These are phyloP conservation scores for Streptanthus diversifolius DNA, from an alignment of 345 rosid species.

Conservation along the genomic window DNA sequence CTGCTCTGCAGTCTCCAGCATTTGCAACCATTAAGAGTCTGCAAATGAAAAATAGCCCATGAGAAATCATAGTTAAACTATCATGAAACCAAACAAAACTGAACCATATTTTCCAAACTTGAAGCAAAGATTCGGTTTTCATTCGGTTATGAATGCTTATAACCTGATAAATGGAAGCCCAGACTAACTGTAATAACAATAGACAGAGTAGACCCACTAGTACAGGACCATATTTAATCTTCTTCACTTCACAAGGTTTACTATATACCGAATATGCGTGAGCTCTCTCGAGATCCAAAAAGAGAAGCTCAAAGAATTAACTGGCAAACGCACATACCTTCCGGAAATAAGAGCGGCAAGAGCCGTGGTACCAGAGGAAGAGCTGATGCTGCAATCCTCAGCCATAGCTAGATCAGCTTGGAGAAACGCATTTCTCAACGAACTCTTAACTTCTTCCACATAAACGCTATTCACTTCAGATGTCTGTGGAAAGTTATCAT, in stretches of 20 bases:
- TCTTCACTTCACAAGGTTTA: not conserved
- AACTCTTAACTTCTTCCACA: constrained; percentile 53
- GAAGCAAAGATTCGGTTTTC: too few species aligned
- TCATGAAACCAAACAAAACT: not conserved
- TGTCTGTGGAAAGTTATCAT: constrained; percentile 49
- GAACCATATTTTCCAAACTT: not conserved
- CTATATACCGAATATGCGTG: not conserved
- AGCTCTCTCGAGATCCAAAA: not conserved
- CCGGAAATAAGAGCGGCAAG: constrained; percentile 57
- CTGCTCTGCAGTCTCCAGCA: constrained; percentile 40
- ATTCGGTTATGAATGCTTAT: not conserved
- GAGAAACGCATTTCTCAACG: constrained; percentile 58
- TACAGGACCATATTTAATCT: not conserved
- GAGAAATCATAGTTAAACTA: not conserved
- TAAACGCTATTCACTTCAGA: constrained; percentile 51
- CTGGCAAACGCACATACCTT: not conserved
- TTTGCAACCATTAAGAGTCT: constrained; percentile 57
- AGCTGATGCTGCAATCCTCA: constrained; percentile 56
- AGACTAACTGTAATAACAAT: not conserved
- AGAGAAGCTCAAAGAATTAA: not conserved
- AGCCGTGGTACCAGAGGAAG: constrained; percentile 82
- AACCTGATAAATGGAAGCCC: not conserved
- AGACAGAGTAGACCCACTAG: not conserved
- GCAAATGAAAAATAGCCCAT: constrained; percentile 1
- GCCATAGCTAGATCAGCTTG: constrained; percentile 74